phyloP scores from a whole-genome alignment of 257 asterid species.

The Lycium barbarum region DNA sequence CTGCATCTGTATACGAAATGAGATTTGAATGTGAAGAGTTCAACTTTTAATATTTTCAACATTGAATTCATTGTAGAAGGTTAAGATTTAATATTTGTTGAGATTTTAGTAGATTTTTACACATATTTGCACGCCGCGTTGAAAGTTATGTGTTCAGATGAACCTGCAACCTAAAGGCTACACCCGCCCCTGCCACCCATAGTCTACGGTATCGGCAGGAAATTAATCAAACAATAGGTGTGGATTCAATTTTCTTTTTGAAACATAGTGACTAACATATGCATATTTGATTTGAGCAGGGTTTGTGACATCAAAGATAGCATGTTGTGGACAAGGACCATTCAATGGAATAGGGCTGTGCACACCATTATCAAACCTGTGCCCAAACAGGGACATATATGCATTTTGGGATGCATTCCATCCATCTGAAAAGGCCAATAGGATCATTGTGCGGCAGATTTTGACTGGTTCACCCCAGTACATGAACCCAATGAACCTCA shows the following conservation, averaged over 20 bases:
- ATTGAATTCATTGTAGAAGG: too few relatives aligned
- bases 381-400: conserved; percentile 73
- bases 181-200: too few relatives aligned
- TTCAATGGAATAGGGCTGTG: conserved; percentile 81
- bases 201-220: too few relatives aligned
- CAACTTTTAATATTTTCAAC: too few relatives aligned
- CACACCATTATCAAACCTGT: conserved; percentile 67
- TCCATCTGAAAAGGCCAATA: conserved; percentile 75
- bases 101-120: too few relatives aligned
- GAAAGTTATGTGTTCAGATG: too few relatives aligned
- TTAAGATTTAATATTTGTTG: too few relatives aligned
- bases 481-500: conserved; percentile 82
- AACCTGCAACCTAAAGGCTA: too few relatives aligned
- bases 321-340: conserved; percentile 90
- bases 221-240: too few relatives aligned
- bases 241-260: not conserved
- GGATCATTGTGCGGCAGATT: conserved; percentile 66
- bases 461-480: conserved; percentile 54
- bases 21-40: too few relatives aligned
- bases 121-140: too few relatives aligned
- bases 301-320: conserved; percentile 72
- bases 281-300: conserved; percentile 44
- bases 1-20: too few relatives aligned
- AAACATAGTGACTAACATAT: not conserved
- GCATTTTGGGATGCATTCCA: conserved; percentile 88